Percentiles rank a stretch among this genome's conserved stretches.
These are phyloP conservation scores for Lyophyllum semitale DNA, from an alignment of 768 basidiomycete genomes.

Conservation along the genomic window DNA sequence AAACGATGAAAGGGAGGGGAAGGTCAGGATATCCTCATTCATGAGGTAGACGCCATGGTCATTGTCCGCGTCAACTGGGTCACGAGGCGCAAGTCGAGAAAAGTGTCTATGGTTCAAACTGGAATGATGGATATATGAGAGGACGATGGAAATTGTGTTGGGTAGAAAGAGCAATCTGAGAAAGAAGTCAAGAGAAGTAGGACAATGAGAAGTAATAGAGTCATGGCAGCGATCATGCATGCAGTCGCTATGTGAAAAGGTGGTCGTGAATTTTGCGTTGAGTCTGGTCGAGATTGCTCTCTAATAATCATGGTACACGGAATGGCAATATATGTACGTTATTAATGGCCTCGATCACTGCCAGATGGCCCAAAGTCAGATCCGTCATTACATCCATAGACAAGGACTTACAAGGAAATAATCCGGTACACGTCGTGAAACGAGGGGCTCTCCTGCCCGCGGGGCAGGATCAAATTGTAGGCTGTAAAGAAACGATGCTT, in stretches of 20 bases:
- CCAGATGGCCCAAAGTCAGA: not conserved
- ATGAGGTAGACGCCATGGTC: too few relatives aligned
- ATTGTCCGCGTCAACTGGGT: not conserved
- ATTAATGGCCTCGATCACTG: constrained; percentile 25
- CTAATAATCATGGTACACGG: constrained; percentile 26
- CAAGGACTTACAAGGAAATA: constrained; percentile 78
- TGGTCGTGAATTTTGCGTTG: constrained; percentile 10
- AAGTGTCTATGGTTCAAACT: constrained; percentile 6
- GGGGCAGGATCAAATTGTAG: constrained; percentile 99
- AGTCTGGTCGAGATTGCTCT: constrained; percentile 17
- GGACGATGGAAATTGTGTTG: constrained; percentile 5
- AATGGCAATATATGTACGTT: constrained; percentile 24
- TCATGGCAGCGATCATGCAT: constrained; percentile 5
- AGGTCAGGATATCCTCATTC: too few relatives aligned
- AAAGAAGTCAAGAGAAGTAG: not conserved
- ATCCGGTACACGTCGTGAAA: constrained; percentile 92
- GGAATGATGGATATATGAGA: not conserved
- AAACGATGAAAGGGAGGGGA: too few relatives aligned
- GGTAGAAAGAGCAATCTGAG: not conserved
- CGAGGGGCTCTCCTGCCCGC: constrained; percentile 96
- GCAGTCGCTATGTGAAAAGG: not conserved
- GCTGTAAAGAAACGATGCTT: constrained; percentile 44
- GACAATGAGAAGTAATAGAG: constrained; percentile 2
- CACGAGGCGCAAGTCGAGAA: not conserved
- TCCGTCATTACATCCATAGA: not conserved